Conservation (phyloP, 768 basidiomycete species). For the Hydnomerulius pinastri region DNA sequence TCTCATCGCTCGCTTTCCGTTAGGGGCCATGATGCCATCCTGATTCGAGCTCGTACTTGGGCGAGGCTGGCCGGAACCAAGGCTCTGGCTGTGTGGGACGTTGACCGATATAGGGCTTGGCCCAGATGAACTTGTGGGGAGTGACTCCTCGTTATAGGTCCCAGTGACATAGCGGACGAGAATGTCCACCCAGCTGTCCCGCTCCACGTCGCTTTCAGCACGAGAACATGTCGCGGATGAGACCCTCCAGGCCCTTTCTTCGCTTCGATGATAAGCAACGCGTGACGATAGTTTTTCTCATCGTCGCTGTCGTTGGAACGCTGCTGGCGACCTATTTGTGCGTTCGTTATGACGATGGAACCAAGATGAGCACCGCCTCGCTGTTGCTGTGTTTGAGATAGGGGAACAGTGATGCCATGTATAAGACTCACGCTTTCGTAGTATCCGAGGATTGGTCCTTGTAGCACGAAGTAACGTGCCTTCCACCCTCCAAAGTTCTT, state of each 20-base stretch:
- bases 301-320: slow-evolving; percentile 63
- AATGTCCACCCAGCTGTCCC: slow-evolving; percentile 94
- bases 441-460: slow-evolving; percentile 89
- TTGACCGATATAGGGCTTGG: slow-evolving; percentile 27
- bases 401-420: slow-evolving; percentile 5
- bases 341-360: slow-evolving; percentile 86
- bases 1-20: slow-evolving; percentile 39
- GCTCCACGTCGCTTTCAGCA: slow-evolving; percentile 91
- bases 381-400: slow-evolving; percentile 39
- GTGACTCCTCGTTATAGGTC: slow-evolving; percentile 71
- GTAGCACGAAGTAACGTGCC: slow-evolving; percentile 91
- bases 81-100: slow-evolving; percentile 25
- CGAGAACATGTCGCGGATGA: slow-evolving; percentile 85
- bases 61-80: slow-evolving; percentile 47
- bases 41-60: slow-evolving; percentile 55
- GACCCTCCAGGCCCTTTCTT: slow-evolving; percentile 71
- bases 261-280: slow-evolving; percentile 94
- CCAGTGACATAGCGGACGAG: slow-evolving; percentile 88
- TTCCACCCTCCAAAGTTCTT: slow-evolving; percentile 99
- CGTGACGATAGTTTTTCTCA: slow-evolving; percentile 94
- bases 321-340: slow-evolving; percentile 96
- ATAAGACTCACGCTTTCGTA: slow-evolving; percentile 85
- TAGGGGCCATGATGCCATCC: slow-evolving; percentile 23
- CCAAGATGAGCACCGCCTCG: slow-evolving; percentile 91
- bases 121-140: slow-evolving; percentile 43